A percentile compares a stretch with the other conserved stretches of the same genome.
Conservation (phyloP, 169 alveolate species). For the Babesia divergens region DNA sequence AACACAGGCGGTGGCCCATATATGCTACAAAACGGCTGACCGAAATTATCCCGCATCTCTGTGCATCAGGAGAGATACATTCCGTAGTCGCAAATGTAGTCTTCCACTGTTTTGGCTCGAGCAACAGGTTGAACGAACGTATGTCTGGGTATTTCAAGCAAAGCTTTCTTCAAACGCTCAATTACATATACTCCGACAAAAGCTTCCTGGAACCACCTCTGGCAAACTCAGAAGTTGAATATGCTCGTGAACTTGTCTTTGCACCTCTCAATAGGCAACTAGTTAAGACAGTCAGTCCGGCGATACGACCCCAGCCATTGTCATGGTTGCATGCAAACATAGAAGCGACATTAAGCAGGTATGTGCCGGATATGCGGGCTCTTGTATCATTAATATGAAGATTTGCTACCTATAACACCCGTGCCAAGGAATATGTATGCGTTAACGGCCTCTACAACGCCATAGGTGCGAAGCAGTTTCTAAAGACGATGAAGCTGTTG, state of each 20-base stretch:
- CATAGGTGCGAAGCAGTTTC: constrained; percentile 39
- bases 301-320: constrained; percentile 32
- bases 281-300: constrained; percentile 51
- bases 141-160: constrained; percentile 22
- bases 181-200: constrained; percentile 40
- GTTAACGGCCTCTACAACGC: constrained; percentile 37
- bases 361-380: background rate
- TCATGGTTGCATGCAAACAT: constrained; percentile 8
- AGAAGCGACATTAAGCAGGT: constrained; percentile 41
- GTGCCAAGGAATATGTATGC: constrained; percentile 49
- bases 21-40: constrained; percentile 59
- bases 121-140: background rate
- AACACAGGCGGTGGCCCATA: constrained; percentile 43
- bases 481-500: constrained; percentile 19
- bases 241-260: constrained; percentile 49
- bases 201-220: constrained; percentile 17
- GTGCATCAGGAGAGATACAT: constrained; percentile 41
- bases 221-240: background rate
- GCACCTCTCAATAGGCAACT: constrained; percentile 39
- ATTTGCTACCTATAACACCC: constrained; percentile 46
- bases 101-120: constrained; percentile 54
- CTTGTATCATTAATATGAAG: background rate
- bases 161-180: constrained; percentile 37
- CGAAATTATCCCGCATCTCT: constrained; percentile 56
- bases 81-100: constrained; percentile 56